phyloP scores from a whole-genome alignment of 352 stramenopile species.

The Phytophthora macrochlamydospora region DNA sequence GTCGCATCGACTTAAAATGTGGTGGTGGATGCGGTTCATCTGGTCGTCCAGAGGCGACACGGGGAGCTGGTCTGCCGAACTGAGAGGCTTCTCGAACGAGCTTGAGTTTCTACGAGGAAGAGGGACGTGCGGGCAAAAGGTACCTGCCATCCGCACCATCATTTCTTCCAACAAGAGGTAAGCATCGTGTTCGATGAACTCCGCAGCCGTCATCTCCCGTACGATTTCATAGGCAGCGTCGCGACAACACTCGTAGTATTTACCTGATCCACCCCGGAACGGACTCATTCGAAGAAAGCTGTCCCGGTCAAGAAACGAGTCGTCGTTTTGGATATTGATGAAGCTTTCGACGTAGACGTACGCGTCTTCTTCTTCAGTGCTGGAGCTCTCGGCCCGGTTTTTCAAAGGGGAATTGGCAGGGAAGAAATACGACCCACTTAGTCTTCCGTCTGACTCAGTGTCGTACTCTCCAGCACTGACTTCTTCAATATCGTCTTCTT shows the following conservation, averaged over 20 bases:
- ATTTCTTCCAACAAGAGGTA: constrained; percentile 70
- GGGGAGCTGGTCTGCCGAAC: constrained; percentile 39
- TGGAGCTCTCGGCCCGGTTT: constrained; percentile 13
- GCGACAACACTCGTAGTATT: constrained; percentile 70
- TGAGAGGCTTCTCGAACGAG: constrained; percentile 22
- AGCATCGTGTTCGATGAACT: constrained; percentile 71
- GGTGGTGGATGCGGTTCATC: constrained; percentile 76
- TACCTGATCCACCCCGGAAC: constrained; percentile 45
- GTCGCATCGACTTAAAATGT: constrained; percentile 67
- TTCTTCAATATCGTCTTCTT: constrained; percentile 22
- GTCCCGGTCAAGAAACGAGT: constrained; percentile 46
- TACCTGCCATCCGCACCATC: constrained; percentile 77
- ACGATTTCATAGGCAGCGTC: constrained; percentile 63
- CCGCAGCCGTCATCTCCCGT: constrained; percentile 42
- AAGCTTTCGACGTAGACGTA: constrained; percentile 82
- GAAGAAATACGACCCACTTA: constrained; percentile 25
- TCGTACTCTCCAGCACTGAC: constrained; percentile 20
- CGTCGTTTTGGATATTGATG: constrained; percentile 54
- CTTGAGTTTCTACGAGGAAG: constrained; percentile 18
- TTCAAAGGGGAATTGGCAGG: constrained; percentile 19
- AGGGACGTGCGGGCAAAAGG: constrained; percentile 55
- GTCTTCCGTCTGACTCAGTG: constrained; percentile 4
- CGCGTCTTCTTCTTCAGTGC: constrained; percentile 52
- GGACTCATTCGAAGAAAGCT: constrained; percentile 48
- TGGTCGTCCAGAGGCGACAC: constrained; percentile 66